Base-by-base conservation (phyloP, 768 basidiomycete species). In the Boletellus ananas region DNA sequence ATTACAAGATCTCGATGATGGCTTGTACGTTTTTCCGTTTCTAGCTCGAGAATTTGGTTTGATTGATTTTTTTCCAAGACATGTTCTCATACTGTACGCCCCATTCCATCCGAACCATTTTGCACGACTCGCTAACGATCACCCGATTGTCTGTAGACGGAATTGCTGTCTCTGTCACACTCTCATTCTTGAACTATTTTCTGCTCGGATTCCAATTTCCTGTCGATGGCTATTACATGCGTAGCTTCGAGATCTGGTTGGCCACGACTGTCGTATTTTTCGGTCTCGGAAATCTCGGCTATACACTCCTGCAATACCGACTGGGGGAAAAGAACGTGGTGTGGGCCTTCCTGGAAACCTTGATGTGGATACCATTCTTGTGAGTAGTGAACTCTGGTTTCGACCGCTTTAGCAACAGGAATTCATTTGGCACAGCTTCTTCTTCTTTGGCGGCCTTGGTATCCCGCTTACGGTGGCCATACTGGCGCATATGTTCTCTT, bases 191-290 rank as follows among this genome's bases (percentile, higher is more conserved):
- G 69, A 90, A 90, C 71, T 90, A 90, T 65, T 69, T 84, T 25
- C 65, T 90, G 12, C 81, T 90, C 25, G 87, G 87, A 1, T 87
- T 83, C 68, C 75, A 76, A 61, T 81, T 88, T 65, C 78, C 79
- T 7, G 79, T 87, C 14, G 87, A 90, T 61, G 83, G 79, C 20
- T 88, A 79, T 65, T 90, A 89, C 71, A 77, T 87, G 70, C 85
- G 84, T 67, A 79, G 78, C 59, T 89, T 88, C 65, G 88, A 90
- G 69, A 85, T 89, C 59, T 89, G 83, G 79, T 75, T 90, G 33
- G 85, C 88, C 31, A 84, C 81, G 12, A 79, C 79, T 1, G 74
- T 87, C n/a, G 85, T 90, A 23, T 90, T 90, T 68, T 83, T 83
- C 67, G 86, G 85, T 2, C 73, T 80, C 18, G 87, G 87, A 2